Percentiles rank a stretch among this genome's conserved stretches.
Conservation (phyloP, 2,329 filamentous ascomycete genomes). For the Talaromyces albobiverticillius region DNA sequence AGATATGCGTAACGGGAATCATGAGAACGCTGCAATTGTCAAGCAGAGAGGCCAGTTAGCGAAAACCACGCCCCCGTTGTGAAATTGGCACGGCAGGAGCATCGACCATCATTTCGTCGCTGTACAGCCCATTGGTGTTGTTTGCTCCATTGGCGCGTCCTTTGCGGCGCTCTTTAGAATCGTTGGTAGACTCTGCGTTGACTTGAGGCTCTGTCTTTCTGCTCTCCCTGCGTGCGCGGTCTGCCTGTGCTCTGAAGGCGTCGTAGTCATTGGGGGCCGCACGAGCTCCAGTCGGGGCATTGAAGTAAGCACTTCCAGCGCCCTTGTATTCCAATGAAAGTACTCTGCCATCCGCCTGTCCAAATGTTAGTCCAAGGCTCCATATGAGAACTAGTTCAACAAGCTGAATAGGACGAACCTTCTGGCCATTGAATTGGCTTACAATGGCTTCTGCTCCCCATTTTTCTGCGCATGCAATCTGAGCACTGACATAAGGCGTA, state of each 20-base stretch:
- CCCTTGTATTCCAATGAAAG: slow-evolving; percentile 56
- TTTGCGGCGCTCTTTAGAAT: slow-evolving; percentile 17
- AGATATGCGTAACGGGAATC: not conserved
- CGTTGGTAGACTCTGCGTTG: slow-evolving; percentile 37
- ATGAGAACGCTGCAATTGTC: not conserved
- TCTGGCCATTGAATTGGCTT: slow-evolving; percentile 61
- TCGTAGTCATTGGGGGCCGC: slow-evolving; percentile 28
- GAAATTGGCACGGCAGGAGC: slow-evolving; percentile 20
- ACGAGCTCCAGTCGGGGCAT: slow-evolving; percentile 11
- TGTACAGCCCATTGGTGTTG: slow-evolving; percentile 29
- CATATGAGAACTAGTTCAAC: not conserved
- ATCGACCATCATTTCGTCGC: slow-evolving; percentile 42
- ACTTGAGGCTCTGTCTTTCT: slow-evolving; percentile 31
- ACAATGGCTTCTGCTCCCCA: slow-evolving; percentile 58
- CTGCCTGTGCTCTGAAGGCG: slow-evolving; percentile 37
- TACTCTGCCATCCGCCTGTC: slow-evolving; percentile 58
- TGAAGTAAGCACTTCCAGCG: slow-evolving; percentile 17
- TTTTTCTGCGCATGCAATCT: slow-evolving; percentile 57
- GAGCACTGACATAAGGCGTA: slow-evolving; percentile 57
- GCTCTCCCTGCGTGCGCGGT: slow-evolving; percentile 36
- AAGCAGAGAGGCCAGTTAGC: not conserved
- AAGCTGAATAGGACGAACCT: slow-evolving; percentile 38
- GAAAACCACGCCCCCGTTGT: slow-evolving; percentile 11
- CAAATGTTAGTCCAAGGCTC: not conserved
- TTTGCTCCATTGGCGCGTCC: slow-evolving; percentile 15